Evolutionary conservation across 2,329 filamentous ascomycete species (phyloP).

Genomic region (Zymoseptoria passerinii): DNA sequence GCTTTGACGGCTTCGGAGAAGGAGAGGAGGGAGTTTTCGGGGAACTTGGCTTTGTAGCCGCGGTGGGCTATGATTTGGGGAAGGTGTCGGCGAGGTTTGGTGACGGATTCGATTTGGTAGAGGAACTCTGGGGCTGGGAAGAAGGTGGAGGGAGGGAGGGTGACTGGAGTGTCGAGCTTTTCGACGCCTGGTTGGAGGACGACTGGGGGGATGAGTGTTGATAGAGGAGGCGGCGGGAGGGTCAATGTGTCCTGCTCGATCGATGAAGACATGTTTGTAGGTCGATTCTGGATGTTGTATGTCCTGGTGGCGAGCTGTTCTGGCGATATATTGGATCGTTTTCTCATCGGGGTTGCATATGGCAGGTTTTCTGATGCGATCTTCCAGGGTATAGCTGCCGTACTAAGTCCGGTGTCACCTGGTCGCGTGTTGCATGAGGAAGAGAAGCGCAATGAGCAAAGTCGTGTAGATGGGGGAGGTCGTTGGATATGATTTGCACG

Average conservation of each 20-base stretch:
- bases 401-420: not conserved
- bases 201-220: conserved; percentile 19
- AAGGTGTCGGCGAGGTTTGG: conserved; percentile 28
- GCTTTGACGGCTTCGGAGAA: conserved; percentile 66
- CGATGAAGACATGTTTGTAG: not conserved
- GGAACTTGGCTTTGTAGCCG: conserved; percentile 66
- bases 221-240: not conserved
- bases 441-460: not conserved
- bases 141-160: conserved; percentile 15
- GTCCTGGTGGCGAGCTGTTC: not conserved
- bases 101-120: not conserved
- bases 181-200: conserved; percentile 25
- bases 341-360: not conserved
- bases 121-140: conserved; percentile 19
- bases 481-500: no score
- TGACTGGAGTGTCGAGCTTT: conserved; percentile 20
- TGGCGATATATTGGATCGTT: not conserved
- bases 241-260: not conserved
- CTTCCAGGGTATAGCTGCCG: not conserved
- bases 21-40: conserved; percentile 79
- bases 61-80: conserved; percentile 72
- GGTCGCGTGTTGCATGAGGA: not conserved
- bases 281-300: not conserved
- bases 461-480: not conserved
- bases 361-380: not conserved